These are phyloP conservation scores for Osmanthus fragrans DNA, from an alignment of 257 asterid species.

Conservation along the genomic window DNA sequence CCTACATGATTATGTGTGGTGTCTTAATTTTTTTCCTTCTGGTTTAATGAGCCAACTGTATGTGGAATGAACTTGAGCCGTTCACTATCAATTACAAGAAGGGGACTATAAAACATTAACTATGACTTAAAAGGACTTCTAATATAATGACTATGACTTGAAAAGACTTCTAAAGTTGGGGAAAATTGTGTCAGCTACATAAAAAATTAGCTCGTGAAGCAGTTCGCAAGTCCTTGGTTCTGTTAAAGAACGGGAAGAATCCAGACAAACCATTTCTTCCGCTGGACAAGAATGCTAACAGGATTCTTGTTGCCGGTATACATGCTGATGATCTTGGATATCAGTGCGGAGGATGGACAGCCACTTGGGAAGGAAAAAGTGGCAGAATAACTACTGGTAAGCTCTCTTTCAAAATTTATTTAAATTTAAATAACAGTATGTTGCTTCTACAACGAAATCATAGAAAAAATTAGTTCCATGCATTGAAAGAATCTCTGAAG, in stretches of 20 bases:
- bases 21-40: background rate
- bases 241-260: constrained; percentile 90
- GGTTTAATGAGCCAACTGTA: background rate
- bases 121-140: background rate
- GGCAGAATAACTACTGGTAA: constrained; percentile 91
- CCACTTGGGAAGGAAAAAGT: constrained; percentile 78
- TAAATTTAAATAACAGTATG: background rate
- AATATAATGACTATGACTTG: background rate
- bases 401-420: background rate
- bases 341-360: constrained; percentile 98
- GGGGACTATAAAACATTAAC: background rate
- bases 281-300: constrained; percentile 66
- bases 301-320: constrained; percentile 78
- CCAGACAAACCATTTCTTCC: constrained; percentile 79
- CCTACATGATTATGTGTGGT: background rate
- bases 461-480: background rate
- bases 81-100: background rate
- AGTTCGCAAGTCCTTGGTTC: constrained; percentile 83
- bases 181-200: constrained; percentile 34
- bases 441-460: background rate
- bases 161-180: background rate
- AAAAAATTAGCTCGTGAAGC: constrained; percentile 84
- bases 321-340: constrained; percentile 99
- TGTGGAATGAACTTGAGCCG: background rate
- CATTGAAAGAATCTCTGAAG: background rate